Conservation (phyloP, 495 filamentous ascomycete species). For the Neurospora discreta region DNA sequence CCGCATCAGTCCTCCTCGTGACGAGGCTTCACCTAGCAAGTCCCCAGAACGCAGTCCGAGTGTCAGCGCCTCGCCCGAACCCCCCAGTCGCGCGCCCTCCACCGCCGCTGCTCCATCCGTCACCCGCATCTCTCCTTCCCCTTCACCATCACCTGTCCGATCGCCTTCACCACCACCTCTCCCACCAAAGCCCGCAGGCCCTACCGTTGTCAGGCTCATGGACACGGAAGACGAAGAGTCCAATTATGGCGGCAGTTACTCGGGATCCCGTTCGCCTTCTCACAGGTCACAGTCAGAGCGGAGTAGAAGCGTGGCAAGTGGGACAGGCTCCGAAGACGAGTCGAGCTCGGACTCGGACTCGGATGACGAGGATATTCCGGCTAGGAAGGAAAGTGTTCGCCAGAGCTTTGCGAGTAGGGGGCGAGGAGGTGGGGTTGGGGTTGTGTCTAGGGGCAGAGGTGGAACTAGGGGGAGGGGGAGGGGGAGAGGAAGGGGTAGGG, state of each 20-base stretch:
- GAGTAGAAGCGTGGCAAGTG: not conserved
- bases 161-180: not conserved
- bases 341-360: constrained; percentile 13
- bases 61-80: not conserved
- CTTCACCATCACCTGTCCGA: not conserved
- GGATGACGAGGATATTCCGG: constrained; percentile 23
- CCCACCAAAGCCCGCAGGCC: constrained; percentile 8
- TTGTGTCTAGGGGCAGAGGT: not conserved
- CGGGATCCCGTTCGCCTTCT: not conserved
- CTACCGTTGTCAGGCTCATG: constrained; percentile 20
- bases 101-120: not conserved
- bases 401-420: not conserved
- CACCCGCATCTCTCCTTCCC: not conserved
- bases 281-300: not conserved
- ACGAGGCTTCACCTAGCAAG: not conserved
- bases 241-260: not conserved
- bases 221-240: constrained; percentile 13
- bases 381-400: constrained; percentile 1
- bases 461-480: constrained; percentile 8
- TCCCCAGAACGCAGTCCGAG: not conserved
- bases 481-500: constrained; percentile 7
- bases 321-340: not conserved
- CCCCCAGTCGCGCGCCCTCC: not conserved
- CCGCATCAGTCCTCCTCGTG: not conserved
- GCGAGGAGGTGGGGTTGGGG: not conserved